A percentile compares a stretch with the other conserved stretches of the same genome.
Evolutionary conservation across 2,329 filamentous ascomycete genomes (phyloP).

Genomic region (Xylariaceae sp.): DNA sequence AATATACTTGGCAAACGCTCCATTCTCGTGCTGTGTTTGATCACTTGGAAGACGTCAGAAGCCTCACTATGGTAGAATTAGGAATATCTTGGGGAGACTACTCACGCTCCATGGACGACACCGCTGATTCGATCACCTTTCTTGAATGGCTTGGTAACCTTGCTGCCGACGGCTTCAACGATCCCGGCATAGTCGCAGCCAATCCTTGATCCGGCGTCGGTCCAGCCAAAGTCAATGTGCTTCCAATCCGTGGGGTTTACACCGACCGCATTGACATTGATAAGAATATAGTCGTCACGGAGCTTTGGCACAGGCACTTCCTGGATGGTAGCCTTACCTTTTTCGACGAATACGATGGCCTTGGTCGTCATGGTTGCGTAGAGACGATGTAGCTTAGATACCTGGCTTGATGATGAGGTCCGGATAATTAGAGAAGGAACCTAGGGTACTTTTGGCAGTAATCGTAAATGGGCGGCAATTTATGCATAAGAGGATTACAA

Average conservation of each 20-base stretch:
- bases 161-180: constrained; percentile 51
- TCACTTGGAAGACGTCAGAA: neutral
- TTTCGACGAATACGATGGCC: constrained; percentile 26
- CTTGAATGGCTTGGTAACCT: constrained; percentile 49
- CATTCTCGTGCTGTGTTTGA: constrained; percentile 42
- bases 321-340: constrained; percentile 27
- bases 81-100: neutral
- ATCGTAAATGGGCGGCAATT: too few relatives aligned
- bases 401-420: too few relatives aligned
- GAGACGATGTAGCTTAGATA: neutral
- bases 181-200: constrained; percentile 55
- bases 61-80: too few relatives aligned
- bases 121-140: constrained; percentile 55
- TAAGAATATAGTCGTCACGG: constrained; percentile 38
- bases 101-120: constrained; percentile 24
- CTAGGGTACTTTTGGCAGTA: too few relatives aligned
- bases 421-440: too few relatives aligned
- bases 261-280: constrained; percentile 41
- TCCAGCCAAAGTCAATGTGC: constrained; percentile 28
- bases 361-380: constrained; percentile 17
- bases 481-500: too few relatives aligned
- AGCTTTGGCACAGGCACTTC: constrained; percentile 30
- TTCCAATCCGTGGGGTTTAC: constrained; percentile 46
- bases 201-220: constrained; percentile 27
- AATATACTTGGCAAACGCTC: constrained; percentile 49